phyloP scores from a whole-genome alignment of 2,329 filamentous ascomycete species.

The Fusarium torulosum region DNA sequence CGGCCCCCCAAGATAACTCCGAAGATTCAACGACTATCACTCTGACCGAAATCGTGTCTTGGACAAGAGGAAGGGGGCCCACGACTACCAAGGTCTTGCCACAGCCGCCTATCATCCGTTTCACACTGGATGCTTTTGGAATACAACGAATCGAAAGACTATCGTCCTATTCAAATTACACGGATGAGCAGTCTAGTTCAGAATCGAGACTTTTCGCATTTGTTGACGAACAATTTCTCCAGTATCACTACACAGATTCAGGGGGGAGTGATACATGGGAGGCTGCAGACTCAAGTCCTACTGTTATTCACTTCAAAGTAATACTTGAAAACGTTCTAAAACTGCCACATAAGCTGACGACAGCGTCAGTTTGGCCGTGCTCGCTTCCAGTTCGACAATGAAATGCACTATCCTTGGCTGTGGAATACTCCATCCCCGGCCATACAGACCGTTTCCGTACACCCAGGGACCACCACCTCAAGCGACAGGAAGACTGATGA shows the following conservation, averaged over 20 bases:
- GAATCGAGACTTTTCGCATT: background rate
- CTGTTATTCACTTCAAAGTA: background rate
- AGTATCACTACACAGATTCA: background rate
- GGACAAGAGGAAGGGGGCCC: background rate
- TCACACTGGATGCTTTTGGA: background rate
- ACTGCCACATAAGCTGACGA: background rate
- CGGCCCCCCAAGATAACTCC: background rate
- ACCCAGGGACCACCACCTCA: background rate
- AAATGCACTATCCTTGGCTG: background rate
- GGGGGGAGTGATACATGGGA: background rate
- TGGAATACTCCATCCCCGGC: background rate
- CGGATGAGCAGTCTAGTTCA: background rate
- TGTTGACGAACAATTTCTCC: background rate
- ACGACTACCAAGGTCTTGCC: background rate
- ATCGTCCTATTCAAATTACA: background rate
- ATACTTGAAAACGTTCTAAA: background rate
- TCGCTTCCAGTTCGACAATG: background rate
- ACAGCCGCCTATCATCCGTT: background rate
- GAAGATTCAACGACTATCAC: background rate
- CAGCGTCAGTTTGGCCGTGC: background rate
- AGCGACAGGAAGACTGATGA: background rate
- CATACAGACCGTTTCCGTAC: background rate
- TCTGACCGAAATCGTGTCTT: background rate
- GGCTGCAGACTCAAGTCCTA: background rate
- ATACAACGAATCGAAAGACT: constrained; percentile 5